Evolutionary conservation across 2,329 filamentous ascomycete species (phyloP).

Genomic region (Fusarium paranaense): DNA sequence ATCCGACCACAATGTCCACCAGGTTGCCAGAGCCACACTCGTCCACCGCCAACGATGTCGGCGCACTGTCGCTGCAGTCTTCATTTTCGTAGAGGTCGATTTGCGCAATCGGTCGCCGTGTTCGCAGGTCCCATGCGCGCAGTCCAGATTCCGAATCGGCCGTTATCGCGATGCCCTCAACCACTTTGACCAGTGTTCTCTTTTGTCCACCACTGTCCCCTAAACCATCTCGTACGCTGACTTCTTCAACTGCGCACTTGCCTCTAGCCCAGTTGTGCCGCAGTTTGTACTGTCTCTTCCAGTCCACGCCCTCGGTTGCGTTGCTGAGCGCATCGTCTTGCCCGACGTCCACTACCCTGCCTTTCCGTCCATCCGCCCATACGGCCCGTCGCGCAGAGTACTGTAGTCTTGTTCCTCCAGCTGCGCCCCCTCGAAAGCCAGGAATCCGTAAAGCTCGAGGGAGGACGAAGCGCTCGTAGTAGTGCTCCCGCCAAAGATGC

Average conservation of each 20-base stretch:
- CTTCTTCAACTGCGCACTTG: slow-evolving; percentile 82
- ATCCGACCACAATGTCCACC: slow-evolving; percentile 75
- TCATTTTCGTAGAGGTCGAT: slow-evolving; percentile 46
- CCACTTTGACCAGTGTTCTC: slow-evolving; percentile 81
- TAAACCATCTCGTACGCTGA: slow-evolving; percentile 65
- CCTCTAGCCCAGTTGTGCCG: slow-evolving; percentile 92
- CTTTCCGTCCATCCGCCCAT: slow-evolving; percentile 59
- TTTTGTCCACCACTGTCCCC: slow-evolving; percentile 49
- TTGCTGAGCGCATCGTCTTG: slow-evolving; percentile 6
- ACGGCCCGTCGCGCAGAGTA: slow-evolving; percentile 58
- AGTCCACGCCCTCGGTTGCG: slow-evolving; percentile 66
- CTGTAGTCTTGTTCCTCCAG: slow-evolving; percentile 52
- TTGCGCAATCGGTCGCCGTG: slow-evolving; percentile 69
- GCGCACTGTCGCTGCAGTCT: slow-evolving; percentile 47
- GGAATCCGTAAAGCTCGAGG: slow-evolving; percentile 83
- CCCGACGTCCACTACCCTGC: slow-evolving; percentile 56
- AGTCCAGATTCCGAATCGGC: slow-evolving; percentile 77
- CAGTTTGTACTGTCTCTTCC: slow-evolving; percentile 90
- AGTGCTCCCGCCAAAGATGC: slow-evolving; percentile 91
- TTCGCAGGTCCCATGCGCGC: slow-evolving; percentile 81
- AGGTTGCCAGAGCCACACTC: slow-evolving; percentile 57
- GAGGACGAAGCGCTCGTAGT: slow-evolving; percentile 87
- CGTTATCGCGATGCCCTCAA: slow-evolving; percentile 81
- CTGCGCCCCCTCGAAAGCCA: slow-evolving; percentile 62
- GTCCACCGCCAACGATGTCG: slow-evolving; percentile 76